Evolutionary conservation across 2,329 filamentous ascomycete genomes (phyloP), one percentile per base, ranked within the genome.

Genomic region (Trichophaea hybrida): DNA sequence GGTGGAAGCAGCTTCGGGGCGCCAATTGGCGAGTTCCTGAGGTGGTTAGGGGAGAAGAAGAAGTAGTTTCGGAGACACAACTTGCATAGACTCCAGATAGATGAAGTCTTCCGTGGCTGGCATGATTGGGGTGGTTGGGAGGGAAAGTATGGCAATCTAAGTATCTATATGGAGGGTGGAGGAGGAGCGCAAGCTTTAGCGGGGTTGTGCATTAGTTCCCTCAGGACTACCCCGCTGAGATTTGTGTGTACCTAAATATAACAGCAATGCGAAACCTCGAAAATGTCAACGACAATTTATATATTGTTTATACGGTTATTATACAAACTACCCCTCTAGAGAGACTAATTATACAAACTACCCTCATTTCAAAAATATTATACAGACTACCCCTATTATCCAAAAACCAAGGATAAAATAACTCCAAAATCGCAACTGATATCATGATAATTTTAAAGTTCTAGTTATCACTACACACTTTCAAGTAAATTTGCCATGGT

Each of bases 21-120:
- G 54, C 64, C 64, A 66, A 55, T 55, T 37, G 15, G 63, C 63
- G 6, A 66, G 63, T 43, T 65, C 61, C 35, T 60, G 49, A 46
- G 35, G 17, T 31, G 8, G 53, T 17, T 32, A 24, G 13, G 34
- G 33, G 32, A 15, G n/a, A 13, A 12, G 15, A 10, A 33, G 8
- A 32, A n/a, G 13, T 37, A 5, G 5, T 13, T 33, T 15, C 10
- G 51, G 51, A 54, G 12, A 55, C 53, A 24, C 10, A 44, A 24
- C 53, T 55, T 46, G 53, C 61, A 66, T 60, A 4, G 61, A 60
- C 44, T 55, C 40, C 15, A 66, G 57, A 55, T 61, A 58, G 17
- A 65, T 43, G 52, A 65, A 66, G 38, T 66, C 57, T 44, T 63
- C 43, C 34, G 61, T 38, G 56, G 57, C 61, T 8, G 50, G 50